These are phyloP conservation scores for Exophiala spinifera DNA, from an alignment of 2,329 filamentous ascomycete genomes.

Conservation along the genomic window DNA sequence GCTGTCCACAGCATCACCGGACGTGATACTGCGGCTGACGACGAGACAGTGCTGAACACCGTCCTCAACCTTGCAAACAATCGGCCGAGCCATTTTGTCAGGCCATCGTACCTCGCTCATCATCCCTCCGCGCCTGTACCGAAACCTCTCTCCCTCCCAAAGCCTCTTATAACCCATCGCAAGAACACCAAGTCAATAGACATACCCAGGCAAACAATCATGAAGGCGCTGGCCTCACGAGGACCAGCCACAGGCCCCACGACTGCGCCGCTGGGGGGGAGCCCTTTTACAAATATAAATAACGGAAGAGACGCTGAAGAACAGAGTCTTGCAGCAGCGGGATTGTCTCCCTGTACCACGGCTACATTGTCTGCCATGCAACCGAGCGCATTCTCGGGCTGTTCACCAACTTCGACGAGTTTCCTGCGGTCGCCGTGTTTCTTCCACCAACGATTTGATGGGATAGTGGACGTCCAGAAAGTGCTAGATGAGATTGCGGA, in stretches of 20 bases:
- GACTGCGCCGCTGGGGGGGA: constrained; percentile 33
- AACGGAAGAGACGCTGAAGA: constrained; percentile 16
- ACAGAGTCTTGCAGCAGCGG: constrained; percentile 43
- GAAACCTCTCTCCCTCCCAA: constrained; percentile 36
- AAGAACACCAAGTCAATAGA: constrained; percentile 60
- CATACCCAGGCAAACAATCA: constrained; percentile 74
- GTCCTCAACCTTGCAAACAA: constrained; percentile 24
- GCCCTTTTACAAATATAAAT: constrained; percentile 10
- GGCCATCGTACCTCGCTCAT: constrained; percentile 31
- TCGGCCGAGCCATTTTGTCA: constrained; percentile 27
- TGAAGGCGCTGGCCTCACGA: constrained; percentile 73
- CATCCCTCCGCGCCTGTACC: constrained; percentile 33
- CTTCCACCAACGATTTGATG: constrained; percentile 95
- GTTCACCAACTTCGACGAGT: constrained; percentile 50
- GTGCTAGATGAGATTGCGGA: constrained; percentile 89
- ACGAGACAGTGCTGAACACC: constrained; percentile 19
- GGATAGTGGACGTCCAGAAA: constrained; percentile 90
- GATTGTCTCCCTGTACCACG: constrained; percentile 60
- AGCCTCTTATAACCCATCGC: constrained; percentile 41
- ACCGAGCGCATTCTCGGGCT: constrained; percentile 41
- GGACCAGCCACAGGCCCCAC: constrained; percentile 58
- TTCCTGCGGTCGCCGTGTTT: constrained; percentile 90
- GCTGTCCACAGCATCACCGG: constrained; percentile 15
- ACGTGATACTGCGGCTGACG: constrained; percentile 24
- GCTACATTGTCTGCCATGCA: constrained; percentile 55